Evolutionary conservation across 495 filamentous ascomycete genomes (phyloP).

Genomic region (Choiromyces venosus): DNA sequence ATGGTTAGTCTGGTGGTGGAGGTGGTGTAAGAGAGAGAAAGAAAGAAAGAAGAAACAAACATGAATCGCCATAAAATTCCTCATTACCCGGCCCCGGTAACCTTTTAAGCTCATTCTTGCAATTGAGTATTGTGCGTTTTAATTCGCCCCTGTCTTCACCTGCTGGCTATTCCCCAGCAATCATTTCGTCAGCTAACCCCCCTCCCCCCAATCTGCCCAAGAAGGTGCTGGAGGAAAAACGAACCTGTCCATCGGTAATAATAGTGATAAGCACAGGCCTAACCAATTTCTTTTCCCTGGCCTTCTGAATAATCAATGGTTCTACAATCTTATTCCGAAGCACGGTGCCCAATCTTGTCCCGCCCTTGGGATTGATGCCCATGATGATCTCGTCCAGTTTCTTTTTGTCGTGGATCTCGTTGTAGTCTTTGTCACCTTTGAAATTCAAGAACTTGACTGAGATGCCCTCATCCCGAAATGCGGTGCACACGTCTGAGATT

Average conservation of each 20-base stretch:
- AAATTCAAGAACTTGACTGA: slow-evolving; percentile 31
- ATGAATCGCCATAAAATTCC: not conserved
- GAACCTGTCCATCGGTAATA: slow-evolving; percentile 57
- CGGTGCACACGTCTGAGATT: slow-evolving; percentile 14
- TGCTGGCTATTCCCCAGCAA: slow-evolving; percentile 17
- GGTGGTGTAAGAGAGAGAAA: not conserved
- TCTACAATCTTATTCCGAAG: slow-evolving; percentile 58
- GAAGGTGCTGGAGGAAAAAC: not conserved
- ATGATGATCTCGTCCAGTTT: slow-evolving; percentile 2
- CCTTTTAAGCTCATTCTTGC: slow-evolving; percentile 3
- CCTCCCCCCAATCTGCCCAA: not conserved
- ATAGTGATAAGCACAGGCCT: slow-evolving; percentile 64
- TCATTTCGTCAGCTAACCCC: not conserved
- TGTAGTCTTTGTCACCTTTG: slow-evolving; percentile 9
- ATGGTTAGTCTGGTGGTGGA: not conserved
- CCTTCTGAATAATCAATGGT: slow-evolving; percentile 53
- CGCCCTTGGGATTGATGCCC: slow-evolving; percentile 51
- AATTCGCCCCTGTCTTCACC: slow-evolving; percentile 7
- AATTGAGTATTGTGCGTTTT: slow-evolving; percentile 12
- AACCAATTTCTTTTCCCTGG: slow-evolving; percentile 48
- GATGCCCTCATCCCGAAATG: slow-evolving; percentile 17
- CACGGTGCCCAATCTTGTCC: slow-evolving; percentile 61
- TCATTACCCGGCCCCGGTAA: not conserved
- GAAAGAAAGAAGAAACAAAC: too few relatives aligned
- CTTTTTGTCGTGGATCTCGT: slow-evolving; percentile 9